phyloP scores from a whole-genome alignment of 306 rosid species.

The Begonia loranthoides region DNA sequence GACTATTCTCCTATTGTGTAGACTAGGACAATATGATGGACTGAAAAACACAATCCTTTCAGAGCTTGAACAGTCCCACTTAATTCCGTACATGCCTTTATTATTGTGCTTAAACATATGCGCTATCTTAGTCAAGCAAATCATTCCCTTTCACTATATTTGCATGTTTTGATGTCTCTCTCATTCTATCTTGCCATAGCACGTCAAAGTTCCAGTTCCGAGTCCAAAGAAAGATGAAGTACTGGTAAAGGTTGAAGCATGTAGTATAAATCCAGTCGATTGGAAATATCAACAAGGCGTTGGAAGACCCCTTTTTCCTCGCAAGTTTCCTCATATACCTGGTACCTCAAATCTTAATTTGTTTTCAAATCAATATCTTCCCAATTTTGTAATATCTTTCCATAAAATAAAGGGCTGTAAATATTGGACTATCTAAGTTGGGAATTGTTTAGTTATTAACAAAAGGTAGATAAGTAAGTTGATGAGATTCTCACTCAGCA shows the following conservation, averaged over 20 bases:
- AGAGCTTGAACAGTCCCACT: background rate
- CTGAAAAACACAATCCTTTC: background rate
- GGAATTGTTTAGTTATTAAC: background rate
- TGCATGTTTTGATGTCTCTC: background rate
- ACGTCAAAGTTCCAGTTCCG: conserved; percentile 60
- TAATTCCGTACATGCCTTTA: background rate
- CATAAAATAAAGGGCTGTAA: background rate
- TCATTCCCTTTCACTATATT: background rate
- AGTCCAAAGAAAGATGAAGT: conserved; percentile 32
- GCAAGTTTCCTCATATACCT: conserved; percentile 45
- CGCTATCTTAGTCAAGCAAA: too few relatives aligned
- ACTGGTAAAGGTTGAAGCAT: conserved; percentile 51
- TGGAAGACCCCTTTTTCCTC: conserved; percentile 31
- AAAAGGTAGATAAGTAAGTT: background rate
- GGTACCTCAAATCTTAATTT: conserved; percentile 18
- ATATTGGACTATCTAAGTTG: background rate
- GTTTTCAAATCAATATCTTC: background rate
- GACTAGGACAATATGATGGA: too few relatives aligned
- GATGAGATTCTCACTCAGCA: background rate
- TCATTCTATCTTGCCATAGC: conserved; percentile 20
- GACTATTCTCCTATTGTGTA: too few relatives aligned
- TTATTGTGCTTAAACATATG: too few relatives aligned
- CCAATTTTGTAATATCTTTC: background rate
- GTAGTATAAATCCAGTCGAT: conserved; percentile 48
- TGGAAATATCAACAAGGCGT: conserved; percentile 61